phyloP scores from a whole-genome alignment of 495 filamentous ascomycete species.

The Daldinia bambusicola region DNA sequence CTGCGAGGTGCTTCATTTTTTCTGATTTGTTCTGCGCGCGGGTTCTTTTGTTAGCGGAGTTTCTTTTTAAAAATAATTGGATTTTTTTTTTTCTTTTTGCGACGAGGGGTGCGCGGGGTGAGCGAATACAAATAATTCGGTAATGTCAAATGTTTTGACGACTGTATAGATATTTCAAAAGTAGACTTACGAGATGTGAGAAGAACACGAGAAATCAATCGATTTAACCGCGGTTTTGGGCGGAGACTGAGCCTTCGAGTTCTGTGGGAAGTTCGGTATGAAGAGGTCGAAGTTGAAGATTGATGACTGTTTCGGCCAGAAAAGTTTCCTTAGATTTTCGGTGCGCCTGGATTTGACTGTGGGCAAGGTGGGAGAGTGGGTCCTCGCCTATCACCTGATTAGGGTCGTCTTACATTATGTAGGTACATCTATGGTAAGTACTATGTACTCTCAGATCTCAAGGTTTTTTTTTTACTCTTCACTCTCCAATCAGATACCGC shows the following conservation, averaged over 20 bases:
- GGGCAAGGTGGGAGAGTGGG: constrained; percentile 30
- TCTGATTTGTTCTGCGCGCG: constrained; percentile 46
- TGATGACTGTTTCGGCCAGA: constrained; percentile 36
- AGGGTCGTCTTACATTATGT: constrained; percentile 40
- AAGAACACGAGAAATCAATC: constrained; percentile 68
- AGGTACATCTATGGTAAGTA: too few relatives aligned
- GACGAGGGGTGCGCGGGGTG: constrained; percentile 17
- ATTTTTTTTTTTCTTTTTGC: too few relatives aligned
- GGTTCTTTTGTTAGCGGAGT: constrained; percentile 21
- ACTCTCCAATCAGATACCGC: constrained; percentile 26
- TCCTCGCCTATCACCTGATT: constrained; percentile 49
- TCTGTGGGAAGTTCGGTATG: constrained; percentile 51
- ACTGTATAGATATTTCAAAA: constrained; percentile 6
- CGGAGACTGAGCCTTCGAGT: constrained; percentile 69
- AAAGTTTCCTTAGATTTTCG: constrained; percentile 45
- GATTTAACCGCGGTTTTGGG: constrained; percentile 64
- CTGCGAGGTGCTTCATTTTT: constrained; percentile 99
- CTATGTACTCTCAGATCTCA: too few relatives aligned
- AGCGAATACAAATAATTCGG: not conserved
- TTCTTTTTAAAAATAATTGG: constrained; percentile 6
- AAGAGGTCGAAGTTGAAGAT: constrained; percentile 39
- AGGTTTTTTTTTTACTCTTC: too few relatives aligned
- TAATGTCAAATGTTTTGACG: constrained; percentile 8
- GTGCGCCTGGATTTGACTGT: constrained; percentile 38
- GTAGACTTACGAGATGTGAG: constrained; percentile 42